Conservation (phyloP, 140 eudicot genomes). For the Senecio squalidus region DNA sequence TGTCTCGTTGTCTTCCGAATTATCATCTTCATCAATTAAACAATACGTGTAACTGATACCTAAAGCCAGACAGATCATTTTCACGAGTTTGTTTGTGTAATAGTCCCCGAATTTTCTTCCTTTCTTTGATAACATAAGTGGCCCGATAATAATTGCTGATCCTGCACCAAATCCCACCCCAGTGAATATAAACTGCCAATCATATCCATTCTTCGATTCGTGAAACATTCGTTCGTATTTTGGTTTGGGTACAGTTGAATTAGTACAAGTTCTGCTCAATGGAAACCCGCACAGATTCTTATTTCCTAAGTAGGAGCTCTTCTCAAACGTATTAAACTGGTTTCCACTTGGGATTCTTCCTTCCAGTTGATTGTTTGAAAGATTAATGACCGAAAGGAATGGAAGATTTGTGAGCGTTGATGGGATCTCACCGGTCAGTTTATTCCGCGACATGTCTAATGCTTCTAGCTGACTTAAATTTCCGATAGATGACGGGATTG, state of each 20-base stretch:
- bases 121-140: slow-evolving; percentile 31
- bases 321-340: slow-evolving; percentile 40
- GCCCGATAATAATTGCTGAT: slow-evolving; percentile 43
- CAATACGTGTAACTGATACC: slow-evolving; percentile 26
- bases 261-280: slow-evolving; percentile 18
- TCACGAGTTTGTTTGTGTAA: slow-evolving; percentile 32
- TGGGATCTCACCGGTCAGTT: slow-evolving; percentile 53
- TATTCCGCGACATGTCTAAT: slow-evolving; percentile 62
- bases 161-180: slow-evolving; percentile 66
- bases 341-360: slow-evolving; percentile 48
- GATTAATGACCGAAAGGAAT: slow-evolving; percentile 41
- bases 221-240: background rate
- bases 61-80: slow-evolving; percentile 19
- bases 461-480: slow-evolving; percentile 54
- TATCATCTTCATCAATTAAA: slow-evolving; percentile 31
- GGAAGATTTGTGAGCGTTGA: slow-evolving; percentile 18
- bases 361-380: slow-evolving; percentile 42
- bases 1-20: slow-evolving; percentile 34
- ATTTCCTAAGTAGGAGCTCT: slow-evolving; percentile 42
- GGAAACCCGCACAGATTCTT: slow-evolving; percentile 47
- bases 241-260: background rate
- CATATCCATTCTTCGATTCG: slow-evolving; percentile 6
- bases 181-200: slow-evolving; percentile 49
- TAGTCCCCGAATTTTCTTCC: slow-evolving; percentile 34
- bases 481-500: slow-evolving; percentile 52